Evolutionary conservation across 305 asterid species (phyloP).

Genomic region (Caryopteris hybrid): DNA sequence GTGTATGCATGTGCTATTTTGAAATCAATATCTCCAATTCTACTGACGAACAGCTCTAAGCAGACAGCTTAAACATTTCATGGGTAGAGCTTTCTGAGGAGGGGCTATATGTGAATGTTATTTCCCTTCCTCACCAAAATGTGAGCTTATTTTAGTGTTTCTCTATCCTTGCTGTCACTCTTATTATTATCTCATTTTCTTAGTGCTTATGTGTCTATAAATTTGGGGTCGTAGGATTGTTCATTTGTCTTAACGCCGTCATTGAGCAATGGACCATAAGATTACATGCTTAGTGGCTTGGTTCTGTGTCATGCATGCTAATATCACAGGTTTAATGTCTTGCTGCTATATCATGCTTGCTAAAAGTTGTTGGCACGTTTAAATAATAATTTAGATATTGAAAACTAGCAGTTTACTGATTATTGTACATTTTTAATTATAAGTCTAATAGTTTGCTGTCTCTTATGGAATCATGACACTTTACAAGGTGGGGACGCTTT

Average conservation of each 20-base stretch:
- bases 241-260: background rate
- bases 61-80: no score
- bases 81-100: background rate
- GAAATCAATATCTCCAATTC: background rate
- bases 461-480: constrained; percentile 84
- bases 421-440: background rate
- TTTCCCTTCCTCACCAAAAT: no score
- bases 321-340: background rate
- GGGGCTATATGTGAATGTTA: background rate
- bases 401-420: background rate
- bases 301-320: no score
- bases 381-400: background rate
- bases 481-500: constrained; percentile 88
- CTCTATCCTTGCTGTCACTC: background rate
- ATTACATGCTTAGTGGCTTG: no score
- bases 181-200: background rate
- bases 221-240: background rate
- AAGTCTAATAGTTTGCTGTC: constrained; percentile 60
- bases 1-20: background rate
- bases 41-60: background rate
- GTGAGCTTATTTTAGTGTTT: no score
- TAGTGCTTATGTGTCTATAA: background rate
- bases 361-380: background rate
- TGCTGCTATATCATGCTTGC: background rate
- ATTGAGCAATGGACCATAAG: no score